Evolutionary conservation across 2,329 filamentous ascomycete species (phyloP).

Genomic region (Fusarium penzigii): DNA sequence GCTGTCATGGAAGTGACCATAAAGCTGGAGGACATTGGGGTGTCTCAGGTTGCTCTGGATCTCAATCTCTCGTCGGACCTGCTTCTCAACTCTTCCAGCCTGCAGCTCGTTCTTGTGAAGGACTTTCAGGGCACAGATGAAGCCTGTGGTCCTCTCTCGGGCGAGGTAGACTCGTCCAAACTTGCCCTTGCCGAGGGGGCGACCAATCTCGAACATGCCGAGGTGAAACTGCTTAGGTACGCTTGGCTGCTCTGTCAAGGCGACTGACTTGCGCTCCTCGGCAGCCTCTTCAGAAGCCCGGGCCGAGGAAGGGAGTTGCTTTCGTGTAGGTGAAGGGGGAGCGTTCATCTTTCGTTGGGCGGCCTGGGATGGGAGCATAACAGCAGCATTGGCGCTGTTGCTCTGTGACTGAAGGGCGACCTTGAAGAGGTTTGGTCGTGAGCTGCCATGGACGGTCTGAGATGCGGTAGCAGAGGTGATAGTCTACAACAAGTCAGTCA

Average conservation of each 20-base stretch:
- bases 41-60: constrained; percentile 86
- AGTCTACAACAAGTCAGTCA: constrained; percentile 40
- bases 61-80: constrained; percentile 83
- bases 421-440: constrained; percentile 82
- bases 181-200: constrained; percentile 83
- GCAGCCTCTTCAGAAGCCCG: constrained; percentile 50
- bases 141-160: constrained; percentile 74
- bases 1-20: constrained; percentile 85
- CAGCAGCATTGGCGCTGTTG: constrained; percentile 63
- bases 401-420: constrained; percentile 79
- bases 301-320: constrained; percentile 45
- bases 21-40: constrained; percentile 79
- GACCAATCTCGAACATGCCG: constrained; percentile 92
- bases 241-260: constrained; percentile 58
- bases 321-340: constrained; percentile 54
- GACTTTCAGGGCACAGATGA: constrained; percentile 84
- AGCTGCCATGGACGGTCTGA: constrained; percentile 53
- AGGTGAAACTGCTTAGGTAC: constrained; percentile 73
- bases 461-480: constrained; percentile 34
- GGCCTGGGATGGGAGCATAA: constrained; percentile 68
- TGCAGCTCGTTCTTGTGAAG: constrained; percentile 81
- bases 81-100: constrained; percentile 76
- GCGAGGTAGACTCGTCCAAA: constrained; percentile 85
- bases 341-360: constrained; percentile 53
- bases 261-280: constrained; percentile 52